Base-by-base conservation (phyloP, 129 eudicot species). In the Pulicaria dysenterica region DNA sequence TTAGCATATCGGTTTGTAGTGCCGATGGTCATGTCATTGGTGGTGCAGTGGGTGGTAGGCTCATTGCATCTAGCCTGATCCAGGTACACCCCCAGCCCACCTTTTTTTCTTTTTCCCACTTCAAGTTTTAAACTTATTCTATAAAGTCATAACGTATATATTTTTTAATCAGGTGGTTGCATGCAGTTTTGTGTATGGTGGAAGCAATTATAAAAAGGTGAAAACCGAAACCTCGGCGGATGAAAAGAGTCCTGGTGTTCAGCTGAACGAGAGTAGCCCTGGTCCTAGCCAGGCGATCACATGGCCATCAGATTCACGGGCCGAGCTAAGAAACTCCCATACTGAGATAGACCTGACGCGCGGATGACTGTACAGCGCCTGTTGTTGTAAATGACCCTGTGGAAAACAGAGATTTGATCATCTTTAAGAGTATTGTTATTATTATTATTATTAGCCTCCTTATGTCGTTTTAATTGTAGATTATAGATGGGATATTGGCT, bases 11-110 rank as follows among this genome's bases (percentile, higher is more conserved):
- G 3, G 80, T 93, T 51, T 80, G 96, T 68, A 84, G 95, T 70
- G 84, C 85, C 8, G 96, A 94, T 75, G 95, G 96, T 55, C 92
- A 81, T n/a, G 88, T 94, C 34, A 65, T 94, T 16, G 96, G 96
- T 8, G 98, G 96, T 73, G 91, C 84, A 63, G 73, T 94, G 10
- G 96, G 85, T 5, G 98, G 96, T 17, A 83, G 82, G 72, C 92
- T 93, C 37, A 74, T 79, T 2, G 98, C 98, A n/a, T 80, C 95
- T 10, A 87, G 81, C 78, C 71, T 88, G 10, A 87, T 89, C 48
- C 98, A 92, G 98, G 98, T 92, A 77, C 55, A 40, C 36, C 46
- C 53, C 46, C 65, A 11, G 19, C 31, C 19, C 54, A 34, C 6
- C 42, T 14, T 71, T 38, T 39, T 59, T 71, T 38, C 40, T 59